These are phyloP conservation scores for Colletotrichum australisinense DNA, from an alignment of 2,329 filamentous ascomycete species.

Conservation along the genomic window DNA sequence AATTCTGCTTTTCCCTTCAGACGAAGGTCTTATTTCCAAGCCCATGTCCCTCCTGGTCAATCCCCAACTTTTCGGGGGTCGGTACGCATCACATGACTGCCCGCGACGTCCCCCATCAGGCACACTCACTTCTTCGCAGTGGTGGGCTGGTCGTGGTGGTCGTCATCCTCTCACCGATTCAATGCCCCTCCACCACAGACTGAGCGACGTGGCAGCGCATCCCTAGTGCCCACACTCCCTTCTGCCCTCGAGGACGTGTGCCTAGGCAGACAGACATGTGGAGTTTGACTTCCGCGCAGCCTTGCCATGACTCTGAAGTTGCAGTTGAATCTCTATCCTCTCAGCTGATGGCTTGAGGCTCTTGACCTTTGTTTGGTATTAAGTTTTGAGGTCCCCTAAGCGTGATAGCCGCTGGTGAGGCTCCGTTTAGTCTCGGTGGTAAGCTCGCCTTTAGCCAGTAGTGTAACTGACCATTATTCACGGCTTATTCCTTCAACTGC, in stretches of 20 bases:
- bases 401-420: not conserved
- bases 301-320: not conserved
- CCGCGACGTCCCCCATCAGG: constrained; percentile 28
- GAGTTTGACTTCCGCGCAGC: not conserved
- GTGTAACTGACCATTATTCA: not conserved
- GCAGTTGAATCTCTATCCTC: not conserved
- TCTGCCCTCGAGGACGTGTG: not conserved
- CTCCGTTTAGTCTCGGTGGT: not conserved
- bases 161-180: not conserved
- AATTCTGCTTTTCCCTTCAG: not conserved
- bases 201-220: constrained; percentile 34
- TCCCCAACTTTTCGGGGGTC: constrained; percentile 1
- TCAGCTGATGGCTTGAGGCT: not conserved
- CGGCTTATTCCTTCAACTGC: not conserved
- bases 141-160: not conserved
- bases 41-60: constrained; percentile 2
- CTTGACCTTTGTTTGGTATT: not conserved
- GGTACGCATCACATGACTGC: constrained; percentile 33
- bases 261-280: not conserved
- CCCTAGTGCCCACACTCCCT: constrained; percentile 19
- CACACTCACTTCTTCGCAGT: not conserved
- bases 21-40: not conserved
- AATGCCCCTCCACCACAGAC: constrained; percentile 9
- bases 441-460: not conserved
- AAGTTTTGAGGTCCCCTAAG: not conserved